phyloP scores from a whole-genome alignment of 176 grass and related monocot genomes.

The Eremochloa ophiuroides region DNA sequence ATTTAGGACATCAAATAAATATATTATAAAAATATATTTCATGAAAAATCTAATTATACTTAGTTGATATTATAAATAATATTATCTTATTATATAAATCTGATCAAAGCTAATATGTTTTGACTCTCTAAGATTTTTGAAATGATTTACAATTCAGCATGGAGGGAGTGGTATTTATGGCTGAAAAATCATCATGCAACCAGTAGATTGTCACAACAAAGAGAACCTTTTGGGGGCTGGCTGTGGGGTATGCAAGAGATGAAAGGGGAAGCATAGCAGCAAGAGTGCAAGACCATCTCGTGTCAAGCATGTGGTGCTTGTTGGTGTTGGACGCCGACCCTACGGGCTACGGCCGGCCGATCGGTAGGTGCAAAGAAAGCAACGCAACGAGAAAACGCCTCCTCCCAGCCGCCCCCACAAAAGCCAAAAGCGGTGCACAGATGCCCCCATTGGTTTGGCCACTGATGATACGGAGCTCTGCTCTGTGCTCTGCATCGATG shows the following conservation, averaged over 20 bases:
- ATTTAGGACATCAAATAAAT: too few relatives aligned
- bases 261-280: neutral
- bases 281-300: neutral
- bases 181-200: neutral
- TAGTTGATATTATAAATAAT: too few relatives aligned
- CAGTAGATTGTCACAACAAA: neutral
- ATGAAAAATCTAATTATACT: too few relatives aligned
- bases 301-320: neutral
- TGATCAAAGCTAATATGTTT: too few relatives aligned
- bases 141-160: too few relatives aligned
- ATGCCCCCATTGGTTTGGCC: neutral
- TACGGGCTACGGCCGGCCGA: too few relatives aligned
- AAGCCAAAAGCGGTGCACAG: slow-evolving; percentile 6
- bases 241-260: too few relatives aligned
- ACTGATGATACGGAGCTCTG: neutral
- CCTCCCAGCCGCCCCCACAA: neutral
- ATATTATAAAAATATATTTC: too few relatives aligned
- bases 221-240: too few relatives aligned
- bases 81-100: too few relatives aligned
- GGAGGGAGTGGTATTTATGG: too few relatives aligned
- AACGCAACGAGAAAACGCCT: slow-evolving; percentile 10
- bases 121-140: too few relatives aligned
- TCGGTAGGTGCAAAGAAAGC: slow-evolving; percentile 36
- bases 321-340: neutral
- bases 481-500: neutral